phyloP scores from a whole-genome alignment of 2,329 filamentous ascomycete species.

The Xylariaceae sp. region DNA sequence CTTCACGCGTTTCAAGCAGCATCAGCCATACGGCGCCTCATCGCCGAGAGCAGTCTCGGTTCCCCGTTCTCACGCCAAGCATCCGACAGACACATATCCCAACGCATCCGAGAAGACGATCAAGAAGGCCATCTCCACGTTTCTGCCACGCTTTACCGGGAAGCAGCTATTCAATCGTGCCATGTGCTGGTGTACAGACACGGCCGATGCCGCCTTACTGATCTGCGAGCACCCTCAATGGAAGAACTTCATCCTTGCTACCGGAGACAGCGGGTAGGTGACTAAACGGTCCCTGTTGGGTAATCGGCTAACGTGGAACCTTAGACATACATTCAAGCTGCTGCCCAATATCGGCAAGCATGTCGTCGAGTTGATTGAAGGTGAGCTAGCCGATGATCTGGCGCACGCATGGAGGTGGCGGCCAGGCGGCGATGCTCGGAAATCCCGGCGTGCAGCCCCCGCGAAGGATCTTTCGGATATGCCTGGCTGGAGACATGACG shows the following conservation, averaged over 20 bases:
- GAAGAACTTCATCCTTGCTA: constrained; percentile 42
- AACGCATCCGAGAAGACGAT: constrained; percentile 28
- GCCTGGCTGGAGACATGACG: constrained; percentile 36
- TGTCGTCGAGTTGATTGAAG: constrained; percentile 41
- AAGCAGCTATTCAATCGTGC: constrained; percentile 28
- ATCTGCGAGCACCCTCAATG: constrained; percentile 34
- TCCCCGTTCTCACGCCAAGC: constrained; percentile 32
- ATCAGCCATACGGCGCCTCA: constrained; percentile 29
- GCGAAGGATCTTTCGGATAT: constrained; percentile 41
- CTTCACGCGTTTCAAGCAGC: constrained; percentile 32
- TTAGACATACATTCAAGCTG: constrained; percentile 41
- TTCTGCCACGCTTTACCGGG: constrained; percentile 25
- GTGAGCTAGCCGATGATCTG: constrained; percentile 32
- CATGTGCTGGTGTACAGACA: constrained; percentile 33
- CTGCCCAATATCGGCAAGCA: constrained; percentile 42
- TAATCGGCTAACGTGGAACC: no score
- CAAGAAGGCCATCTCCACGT: constrained; percentile 25
- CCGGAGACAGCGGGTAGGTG: constrained; percentile 41
- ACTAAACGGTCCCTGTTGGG: no score
- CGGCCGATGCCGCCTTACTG: constrained; percentile 28
- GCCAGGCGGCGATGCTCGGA: constrained; percentile 39
- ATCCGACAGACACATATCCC: constrained; percentile 33
- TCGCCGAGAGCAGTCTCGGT: constrained; percentile 26
- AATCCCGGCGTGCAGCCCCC: constrained; percentile 33
- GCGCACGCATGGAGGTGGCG: constrained; percentile 40